Percentiles rank a stretch among this genome's conserved stretches.
Conservation (phyloP, 2,329 filamentous ascomycete genomes). For the Penicillium decumbens region DNA sequence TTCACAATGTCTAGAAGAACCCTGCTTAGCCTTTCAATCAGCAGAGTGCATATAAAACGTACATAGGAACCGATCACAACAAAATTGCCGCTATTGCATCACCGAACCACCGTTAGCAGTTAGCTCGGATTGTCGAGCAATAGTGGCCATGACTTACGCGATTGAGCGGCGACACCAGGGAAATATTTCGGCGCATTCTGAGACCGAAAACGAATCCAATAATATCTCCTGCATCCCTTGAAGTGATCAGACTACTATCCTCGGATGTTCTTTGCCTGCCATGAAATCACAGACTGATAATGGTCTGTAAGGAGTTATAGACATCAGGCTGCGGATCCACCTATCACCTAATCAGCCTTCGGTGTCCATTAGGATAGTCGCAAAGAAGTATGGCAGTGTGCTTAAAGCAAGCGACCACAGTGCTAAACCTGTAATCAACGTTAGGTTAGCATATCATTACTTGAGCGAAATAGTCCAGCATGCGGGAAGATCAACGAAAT, state of each 20-base stretch:
- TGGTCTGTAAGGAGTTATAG: constrained; percentile 61
- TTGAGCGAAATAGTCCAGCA: constrained; percentile 38
- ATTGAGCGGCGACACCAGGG: neutral
- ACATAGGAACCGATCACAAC: constrained; percentile 4
- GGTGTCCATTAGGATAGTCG: constrained; percentile 58
- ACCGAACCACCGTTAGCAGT: neutral
- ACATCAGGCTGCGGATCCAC: constrained; percentile 61
- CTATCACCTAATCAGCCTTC: constrained; percentile 64
- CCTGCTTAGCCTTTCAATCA: constrained; percentile 5
- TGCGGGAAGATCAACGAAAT: constrained; percentile 51
- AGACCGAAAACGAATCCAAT: constrained; percentile 9
- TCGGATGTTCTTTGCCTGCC: constrained; percentile 18
- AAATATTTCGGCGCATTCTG: constrained; percentile 11
- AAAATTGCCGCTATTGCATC: constrained; percentile 7
- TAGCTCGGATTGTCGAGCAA: neutral
- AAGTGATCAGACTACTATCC: constrained; percentile 13
- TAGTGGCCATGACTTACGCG: neutral
- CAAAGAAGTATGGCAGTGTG: constrained; percentile 65
- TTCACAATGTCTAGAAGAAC: constrained; percentile 13
- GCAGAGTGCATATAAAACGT: constrained; percentile 3
- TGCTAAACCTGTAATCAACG: constrained; percentile 45
- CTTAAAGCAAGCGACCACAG: constrained; percentile 70
- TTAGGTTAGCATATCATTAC: neutral
- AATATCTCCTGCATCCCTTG: constrained; percentile 12
- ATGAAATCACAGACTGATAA: constrained; percentile 66